Evolutionary conservation across 2,329 filamentous ascomycete species (phyloP), one percentile per base, ranked within the genome.

Genomic region (Phialophora tarda): DNA sequence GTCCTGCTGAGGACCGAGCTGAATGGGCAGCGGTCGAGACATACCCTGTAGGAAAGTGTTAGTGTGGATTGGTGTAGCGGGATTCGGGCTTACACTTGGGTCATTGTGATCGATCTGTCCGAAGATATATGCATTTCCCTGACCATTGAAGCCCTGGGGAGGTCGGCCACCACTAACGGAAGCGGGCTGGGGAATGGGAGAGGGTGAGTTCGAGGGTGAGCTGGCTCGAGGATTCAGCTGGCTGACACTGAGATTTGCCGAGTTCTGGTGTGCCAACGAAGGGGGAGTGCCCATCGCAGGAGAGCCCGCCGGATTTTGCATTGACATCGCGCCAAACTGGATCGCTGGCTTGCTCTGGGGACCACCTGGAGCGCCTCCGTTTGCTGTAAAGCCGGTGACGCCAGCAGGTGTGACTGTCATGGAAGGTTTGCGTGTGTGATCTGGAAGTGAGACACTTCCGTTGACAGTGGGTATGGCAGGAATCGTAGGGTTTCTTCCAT

Each of bases 361-460:
- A 56, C 72, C 82, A 68, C 81, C 83, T 48, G 88, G 86, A 63
- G 86, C 84, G 64, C 88, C 90, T 74, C 92, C 92, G 83, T 96
- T 96, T 73, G 89, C 85, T 68, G 89, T 86, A 78, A 88, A 91
- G 76, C 89, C 89, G 73, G 85, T 91, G 63, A 91, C 87, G 73
- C 90, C 91, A 76, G 91, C 91, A 73, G 92, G 89, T 78, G 88
- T 93, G 83, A 97, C 97, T 75, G 93, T 96, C 75, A 97, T 90
- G 21, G 94, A 97, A 71, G 89, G 88, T 82, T 96, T 97, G 77
- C 92, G 88, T 76, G 84, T 86, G 82, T 98, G 93, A 73, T 92
- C 89, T 73, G 83, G 83, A 62, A 84, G 79, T 58, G 78, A 75
- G 55, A 77, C 75, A 48, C 78, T 77, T 74, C 91, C 91, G 86